Evolutionary conservation across 306 rosid genomes (phyloP), one percentile per base, ranked within the genome.

Genomic region (Fragaria iinumae): DNA sequence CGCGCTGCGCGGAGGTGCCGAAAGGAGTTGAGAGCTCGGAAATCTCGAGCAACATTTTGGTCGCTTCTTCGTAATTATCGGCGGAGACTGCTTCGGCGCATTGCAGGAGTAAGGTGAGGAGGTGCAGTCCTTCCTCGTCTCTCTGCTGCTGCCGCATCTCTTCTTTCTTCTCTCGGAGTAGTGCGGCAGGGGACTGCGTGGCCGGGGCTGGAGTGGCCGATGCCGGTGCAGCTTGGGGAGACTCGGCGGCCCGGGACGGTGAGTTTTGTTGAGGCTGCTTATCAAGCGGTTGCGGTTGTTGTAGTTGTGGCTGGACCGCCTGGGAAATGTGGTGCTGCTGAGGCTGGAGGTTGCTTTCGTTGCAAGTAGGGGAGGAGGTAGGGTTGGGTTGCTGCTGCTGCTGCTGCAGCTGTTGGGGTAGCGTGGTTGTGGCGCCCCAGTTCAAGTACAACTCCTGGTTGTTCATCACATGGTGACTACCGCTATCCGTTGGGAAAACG

Each of bases 1-100:
- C 99, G 11, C 99, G 82, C 63, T 95, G 99, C 10, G 99, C 98
- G 8, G 99, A 88, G 11, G 98, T 95, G 0, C 99, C 99, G n/a
- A 83, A 95, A 0, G 99, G 98, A 0, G 97, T 95, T 1, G 97
- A 91, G 0, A 95, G 87, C 69, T 95, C 97, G 0, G 99, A 91
- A 44, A 95, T 95, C 69, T 95, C 98, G 1, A 91, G 87, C 4
- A 95, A 59, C 86, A 89, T 95, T 75, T 84, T 88, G 80, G 89
- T 95, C 1, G 97, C 99, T 67, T 92, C 96, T 65, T 92, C 97
- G 39, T 82, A 84, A 73, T 91, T 90, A 69, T 95, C 99, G 0
- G 97, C 91, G 12, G 99, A 91, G 13, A 95, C 98, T 0, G 93
- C 96, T 76, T 95, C 99, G 4, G 99, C 99, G 80, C 98, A 92